Percentiles rank a stretch among this genome's conserved stretches.
phyloP scores from a whole-genome alignment of 2,329 filamentous ascomycete genomes.

The Laburnicola sp. region DNA sequence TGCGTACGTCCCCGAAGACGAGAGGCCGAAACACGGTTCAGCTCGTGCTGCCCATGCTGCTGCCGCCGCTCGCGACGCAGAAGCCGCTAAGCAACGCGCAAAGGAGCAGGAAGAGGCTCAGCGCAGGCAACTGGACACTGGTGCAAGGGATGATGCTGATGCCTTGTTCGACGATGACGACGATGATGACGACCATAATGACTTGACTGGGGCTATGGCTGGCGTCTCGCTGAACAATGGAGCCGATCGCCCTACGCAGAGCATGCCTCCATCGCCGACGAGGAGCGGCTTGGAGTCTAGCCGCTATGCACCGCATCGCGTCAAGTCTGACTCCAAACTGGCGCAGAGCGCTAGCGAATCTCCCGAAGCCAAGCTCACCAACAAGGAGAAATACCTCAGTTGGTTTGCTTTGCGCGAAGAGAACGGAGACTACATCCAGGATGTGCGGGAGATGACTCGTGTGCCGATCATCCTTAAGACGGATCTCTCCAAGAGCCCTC shows the following conservation, averaged over 20 bases:
- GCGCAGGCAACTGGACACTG: slow-evolving; percentile 91
- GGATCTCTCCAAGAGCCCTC: slow-evolving; percentile 96
- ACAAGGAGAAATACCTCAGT: slow-evolving; percentile 95
- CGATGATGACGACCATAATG: slow-evolving; percentile 79
- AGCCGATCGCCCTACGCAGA: slow-evolving; percentile 84
- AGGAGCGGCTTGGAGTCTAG: slow-evolving; percentile 69
- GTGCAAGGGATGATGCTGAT: slow-evolving; percentile 89
- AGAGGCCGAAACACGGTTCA: slow-evolving; percentile 81
- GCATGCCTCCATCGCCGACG: slow-evolving; percentile 87
- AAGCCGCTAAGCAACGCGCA: slow-evolving; percentile 76
- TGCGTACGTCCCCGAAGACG: slow-evolving; percentile 93
- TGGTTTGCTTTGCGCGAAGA: slow-evolving; percentile 89
- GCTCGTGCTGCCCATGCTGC: slow-evolving; percentile 75
- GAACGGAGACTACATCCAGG: slow-evolving; percentile 94
- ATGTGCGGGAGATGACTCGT: slow-evolving; percentile 95
- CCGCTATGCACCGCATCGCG: slow-evolving; percentile 72
- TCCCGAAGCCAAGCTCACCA: slow-evolving; percentile 76
- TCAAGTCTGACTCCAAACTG: slow-evolving; percentile 92
- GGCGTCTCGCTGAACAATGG: slow-evolving; percentile 77
- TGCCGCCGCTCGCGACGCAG: slow-evolving; percentile 76
- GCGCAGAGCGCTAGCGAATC: slow-evolving; percentile 67
- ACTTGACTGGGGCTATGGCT: slow-evolving; percentile 86
- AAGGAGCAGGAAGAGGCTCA: slow-evolving; percentile 90
- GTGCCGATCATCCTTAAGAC: slow-evolving; percentile 99
- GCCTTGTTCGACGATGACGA: slow-evolving; percentile 97